Evolutionary conservation across 2,329 filamentous ascomycete genomes (phyloP), one percentile per base, ranked within the genome.

Genomic region (Trichoderma endophyticum): DNA sequence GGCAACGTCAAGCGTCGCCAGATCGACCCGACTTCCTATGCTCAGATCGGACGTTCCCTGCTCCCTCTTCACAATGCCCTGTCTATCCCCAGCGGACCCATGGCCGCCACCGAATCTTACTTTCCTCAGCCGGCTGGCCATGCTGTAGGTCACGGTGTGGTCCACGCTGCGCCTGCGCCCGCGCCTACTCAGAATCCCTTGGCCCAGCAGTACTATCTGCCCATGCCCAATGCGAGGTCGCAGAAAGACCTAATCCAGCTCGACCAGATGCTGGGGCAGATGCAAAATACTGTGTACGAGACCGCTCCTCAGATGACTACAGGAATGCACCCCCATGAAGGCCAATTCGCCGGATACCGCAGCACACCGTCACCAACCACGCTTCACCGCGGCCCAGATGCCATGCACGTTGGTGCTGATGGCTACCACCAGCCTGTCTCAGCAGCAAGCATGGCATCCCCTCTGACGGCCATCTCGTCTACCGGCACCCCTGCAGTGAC

Each of bases 281-380:
- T 98, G 87, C 95, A 98, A 83, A 91, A 92, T 75, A 98, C 95
- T 60, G 94, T 98, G 63, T 98, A 98, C 80, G 96, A 98, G 83
- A 97, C 92, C 81, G 91, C 94, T 70, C 93, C 91, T 77, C 91
- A 94, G 65, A 91, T 94, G 36, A 93, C 93, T 3, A 91, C 92
- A 57, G 92, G 93, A 72, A 89, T 97, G 72, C 92, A 93, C 77
- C 90, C 94, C 74, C 88, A 91, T 62, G 91, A 94, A 79, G 91
- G 92, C 77, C 79, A 86, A 43, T 84, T 88, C 70, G 86, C 86
- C 73, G 86, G 86, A 75, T 85, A 88, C 81, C 88, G 89, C 74
- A 84, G 87, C 78, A 88, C 86, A 76, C 86, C 87, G 39, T 89
- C 87, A 30, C 85, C 86, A 39, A 82, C 85, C 18, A 79, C 82